phyloP scores from a whole-genome alignment of 352 stramenopile species.

The Globisporangium echinulatum region DNA sequence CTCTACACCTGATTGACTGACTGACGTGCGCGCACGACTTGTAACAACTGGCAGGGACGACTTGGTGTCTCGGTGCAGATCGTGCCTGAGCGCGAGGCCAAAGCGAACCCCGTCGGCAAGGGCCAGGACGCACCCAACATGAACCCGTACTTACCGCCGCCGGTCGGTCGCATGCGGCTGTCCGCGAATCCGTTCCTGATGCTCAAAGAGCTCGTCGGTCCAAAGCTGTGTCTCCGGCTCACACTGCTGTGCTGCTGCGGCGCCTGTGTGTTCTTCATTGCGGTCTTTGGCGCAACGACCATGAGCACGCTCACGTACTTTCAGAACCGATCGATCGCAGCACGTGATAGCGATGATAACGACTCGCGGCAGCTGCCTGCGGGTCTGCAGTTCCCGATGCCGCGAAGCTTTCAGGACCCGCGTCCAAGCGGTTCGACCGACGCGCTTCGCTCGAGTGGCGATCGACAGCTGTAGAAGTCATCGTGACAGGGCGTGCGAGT shows the following conservation, averaged over 20 bases:
- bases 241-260: slow-evolving; percentile 45
- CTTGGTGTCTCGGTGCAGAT: slow-evolving; percentile 73
- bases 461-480: too few relatives aligned
- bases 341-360: neutral
- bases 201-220: slow-evolving; percentile 62
- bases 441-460: neutral
- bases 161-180: slow-evolving; percentile 79
- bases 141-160: slow-evolving; percentile 87
- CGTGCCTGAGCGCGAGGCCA: slow-evolving; percentile 77
- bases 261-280: slow-evolving; percentile 53
- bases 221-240: slow-evolving; percentile 49
- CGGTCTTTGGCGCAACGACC: slow-evolving; percentile 61
- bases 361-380: slow-evolving; percentile 7
- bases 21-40: too few relatives aligned
- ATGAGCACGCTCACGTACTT: slow-evolving; percentile 78
- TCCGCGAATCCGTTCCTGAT: slow-evolving; percentile 81
- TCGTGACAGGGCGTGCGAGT: too few relatives aligned
- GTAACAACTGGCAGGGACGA: slow-evolving; percentile 20
- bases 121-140: slow-evolving; percentile 84
- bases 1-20: neutral
- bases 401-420: slow-evolving; percentile 6
- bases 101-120: slow-evolving; percentile 62
- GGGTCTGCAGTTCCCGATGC: slow-evolving; percentile 9
- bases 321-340: slow-evolving; percentile 11
- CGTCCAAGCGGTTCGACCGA: neutral